Conservation (phyloP, 257 asterid species). For the Cruciata laevipes region DNA sequence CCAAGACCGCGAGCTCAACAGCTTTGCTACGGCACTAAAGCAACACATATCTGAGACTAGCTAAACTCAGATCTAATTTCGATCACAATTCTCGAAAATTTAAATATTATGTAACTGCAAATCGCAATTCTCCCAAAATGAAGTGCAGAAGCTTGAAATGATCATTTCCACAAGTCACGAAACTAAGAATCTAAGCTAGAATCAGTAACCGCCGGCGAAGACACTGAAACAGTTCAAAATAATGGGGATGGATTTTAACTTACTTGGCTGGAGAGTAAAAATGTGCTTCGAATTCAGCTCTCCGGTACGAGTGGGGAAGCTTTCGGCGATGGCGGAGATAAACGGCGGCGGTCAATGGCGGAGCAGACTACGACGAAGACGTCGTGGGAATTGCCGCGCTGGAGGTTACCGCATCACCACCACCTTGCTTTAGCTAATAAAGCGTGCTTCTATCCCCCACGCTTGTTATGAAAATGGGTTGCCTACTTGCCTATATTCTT, state of each 20-base stretch:
- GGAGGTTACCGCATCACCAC: not conserved
- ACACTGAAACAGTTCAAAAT: not conserved
- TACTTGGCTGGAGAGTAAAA: constrained; percentile 5
- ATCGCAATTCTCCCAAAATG: not conserved
- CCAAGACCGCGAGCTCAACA: not conserved
- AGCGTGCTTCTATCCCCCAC: not conserved
- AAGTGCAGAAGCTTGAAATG: not conserved
- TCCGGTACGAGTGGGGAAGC: constrained; percentile 5
- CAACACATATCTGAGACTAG: constrained; percentile 2
- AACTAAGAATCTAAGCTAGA: not conserved
- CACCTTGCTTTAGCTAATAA: constrained; percentile 8
- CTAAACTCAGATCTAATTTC: constrained; percentile 16
- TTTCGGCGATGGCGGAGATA: constrained; percentile 3
- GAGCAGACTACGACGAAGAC: constrained; percentile 9
- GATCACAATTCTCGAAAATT: not conserved
- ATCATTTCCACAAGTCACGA: not conserved
- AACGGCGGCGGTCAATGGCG: constrained; percentile 15
- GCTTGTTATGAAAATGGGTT: constrained; percentile 2
- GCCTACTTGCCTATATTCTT: not conserved
- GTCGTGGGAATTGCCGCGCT: constrained; percentile 6
- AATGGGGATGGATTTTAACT: constrained; percentile 3
- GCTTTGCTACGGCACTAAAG: not conserved
- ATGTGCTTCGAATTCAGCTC: not conserved
- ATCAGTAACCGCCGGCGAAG: constrained; percentile 9
- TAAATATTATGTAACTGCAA: not conserved